These are phyloP conservation scores for Fusarium sublunatum DNA, from an alignment of 2,329 filamentous ascomycete species.

Conservation along the genomic window DNA sequence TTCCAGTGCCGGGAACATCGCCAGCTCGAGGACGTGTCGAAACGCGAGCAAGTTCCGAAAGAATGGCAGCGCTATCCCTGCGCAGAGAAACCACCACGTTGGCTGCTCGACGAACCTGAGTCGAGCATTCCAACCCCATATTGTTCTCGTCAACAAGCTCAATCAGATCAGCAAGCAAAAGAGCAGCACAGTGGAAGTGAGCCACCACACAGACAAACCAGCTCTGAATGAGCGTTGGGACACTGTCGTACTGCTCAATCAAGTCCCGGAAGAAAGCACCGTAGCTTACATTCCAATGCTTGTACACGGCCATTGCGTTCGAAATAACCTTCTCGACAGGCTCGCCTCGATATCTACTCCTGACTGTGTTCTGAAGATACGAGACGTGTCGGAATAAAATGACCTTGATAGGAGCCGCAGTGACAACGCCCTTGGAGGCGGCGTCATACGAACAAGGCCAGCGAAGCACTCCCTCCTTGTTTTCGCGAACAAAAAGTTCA, in stretches of 20 bases:
- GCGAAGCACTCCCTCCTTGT: conserved; percentile 46
- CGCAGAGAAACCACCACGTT: conserved; percentile 56
- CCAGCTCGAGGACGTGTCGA: conserved; percentile 53
- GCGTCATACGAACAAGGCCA: conserved; percentile 68
- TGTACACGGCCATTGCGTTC: conserved; percentile 61
- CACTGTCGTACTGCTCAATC: conserved; percentile 59
- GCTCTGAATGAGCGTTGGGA: conserved; percentile 66
- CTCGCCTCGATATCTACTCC: conserved; percentile 51
- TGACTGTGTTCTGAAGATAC: conserved; percentile 64
- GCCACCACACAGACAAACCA: conserved; percentile 69
- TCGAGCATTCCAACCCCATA: conserved; percentile 44
- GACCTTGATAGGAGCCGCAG: conserved; percentile 68
- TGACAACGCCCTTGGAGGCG: conserved; percentile 61
- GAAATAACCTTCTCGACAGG: conserved; percentile 61
- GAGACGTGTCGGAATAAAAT: conserved; percentile 67
- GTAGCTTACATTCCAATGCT: conserved; percentile 66
- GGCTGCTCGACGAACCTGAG: conserved; percentile 43
- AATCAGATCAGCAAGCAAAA: conserved; percentile 66
- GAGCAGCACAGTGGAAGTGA: conserved; percentile 68
- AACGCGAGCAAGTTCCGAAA: conserved; percentile 61
- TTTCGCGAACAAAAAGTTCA: conserved; percentile 51
- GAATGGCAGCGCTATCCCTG: conserved; percentile 56
- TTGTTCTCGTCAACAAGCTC: conserved; percentile 59
- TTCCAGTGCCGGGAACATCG: conserved; percentile 41
- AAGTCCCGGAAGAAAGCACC: conserved; percentile 64